Percentiles rank a stretch among this genome's conserved stretches.
These are phyloP conservation scores for Nemania bipapillata DNA, from an alignment of 2,329 filamentous ascomycete species.

Conservation along the genomic window DNA sequence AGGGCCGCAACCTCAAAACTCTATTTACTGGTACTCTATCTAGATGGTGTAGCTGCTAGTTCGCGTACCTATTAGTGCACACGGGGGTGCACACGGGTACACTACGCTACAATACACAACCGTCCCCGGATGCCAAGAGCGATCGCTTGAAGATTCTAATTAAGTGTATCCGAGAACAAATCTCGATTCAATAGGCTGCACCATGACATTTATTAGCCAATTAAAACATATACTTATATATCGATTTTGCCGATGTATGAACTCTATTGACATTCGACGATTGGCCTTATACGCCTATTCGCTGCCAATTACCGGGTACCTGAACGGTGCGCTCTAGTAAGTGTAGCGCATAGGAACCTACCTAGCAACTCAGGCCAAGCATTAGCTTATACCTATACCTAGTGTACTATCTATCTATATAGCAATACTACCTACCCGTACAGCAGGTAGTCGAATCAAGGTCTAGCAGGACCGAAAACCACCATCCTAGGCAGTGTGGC, in stretches of 20 bases:
- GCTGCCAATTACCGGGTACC: background rate
- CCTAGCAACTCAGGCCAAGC: background rate
- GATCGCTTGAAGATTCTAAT: background rate
- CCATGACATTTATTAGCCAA: background rate
- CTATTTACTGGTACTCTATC: too few species aligned
- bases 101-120: background rate
- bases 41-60: too few species aligned
- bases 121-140: background rate
- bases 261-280: background rate
- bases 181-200: background rate
- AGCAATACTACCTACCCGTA: background rate
- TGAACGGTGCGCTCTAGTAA: too few species aligned
- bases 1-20: too few species aligned
- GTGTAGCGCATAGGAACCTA: too few species aligned
- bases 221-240: background rate
- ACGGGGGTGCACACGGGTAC: too few species aligned
- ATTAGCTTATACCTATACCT: conserved; percentile 3
- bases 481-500: background rate
- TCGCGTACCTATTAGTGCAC: too few species aligned
- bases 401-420: too few species aligned
- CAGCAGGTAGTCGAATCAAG: background rate
- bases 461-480: background rate
- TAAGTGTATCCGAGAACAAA: background rate
- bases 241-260: background rate
- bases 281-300: background rate